Percentiles rank a stretch among this genome's conserved stretches.
phyloP scores from a whole-genome alignment of 2,329 filamentous ascomycete species.

The Acarospora socialis region DNA sequence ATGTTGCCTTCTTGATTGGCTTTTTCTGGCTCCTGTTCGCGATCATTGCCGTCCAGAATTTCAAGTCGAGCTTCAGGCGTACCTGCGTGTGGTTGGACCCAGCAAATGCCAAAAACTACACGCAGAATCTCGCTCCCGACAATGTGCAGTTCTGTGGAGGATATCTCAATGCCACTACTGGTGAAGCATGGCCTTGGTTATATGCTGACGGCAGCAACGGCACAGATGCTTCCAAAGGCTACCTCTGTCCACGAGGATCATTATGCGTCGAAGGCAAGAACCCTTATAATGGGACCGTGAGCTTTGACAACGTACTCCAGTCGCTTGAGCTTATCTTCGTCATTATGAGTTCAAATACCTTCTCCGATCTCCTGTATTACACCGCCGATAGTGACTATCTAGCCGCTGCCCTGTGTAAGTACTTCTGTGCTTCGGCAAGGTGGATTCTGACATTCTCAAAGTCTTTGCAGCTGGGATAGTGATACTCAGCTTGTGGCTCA shows the following conservation, averaged over 20 bases:
- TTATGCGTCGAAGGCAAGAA: constrained; percentile 66
- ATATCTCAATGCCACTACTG: constrained; percentile 49
- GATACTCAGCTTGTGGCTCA: constrained; percentile 90
- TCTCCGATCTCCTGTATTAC: constrained; percentile 86
- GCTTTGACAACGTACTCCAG: constrained; percentile 87
- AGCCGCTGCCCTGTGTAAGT: constrained; percentile 54
- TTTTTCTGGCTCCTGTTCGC: constrained; percentile 98
- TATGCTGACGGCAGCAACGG: constrained; percentile 39
- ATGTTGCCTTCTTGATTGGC: constrained; percentile 83
- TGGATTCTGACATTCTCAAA: too few relatives aligned
- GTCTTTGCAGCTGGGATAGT: constrained; percentile 57
- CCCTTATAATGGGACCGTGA: constrained; percentile 73
- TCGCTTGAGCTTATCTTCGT: constrained; percentile 92
- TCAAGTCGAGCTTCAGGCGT: constrained; percentile 68
- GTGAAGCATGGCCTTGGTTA: constrained; percentile 53
- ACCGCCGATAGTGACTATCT: constrained; percentile 87
- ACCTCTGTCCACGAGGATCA: constrained; percentile 71
- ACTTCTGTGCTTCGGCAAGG: too few relatives aligned
- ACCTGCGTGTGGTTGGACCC: constrained; percentile 68
- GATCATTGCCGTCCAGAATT: constrained; percentile 92
- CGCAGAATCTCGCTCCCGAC: constrained; percentile 38
- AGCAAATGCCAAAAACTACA: constrained; percentile 24
- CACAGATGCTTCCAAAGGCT: constrained; percentile 56
- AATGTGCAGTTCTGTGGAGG: constrained; percentile 74
- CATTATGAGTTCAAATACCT: constrained; percentile 97